Conservation (phyloP, 768 basidiomycete genomes). For the Lactarius vividus region DNA sequence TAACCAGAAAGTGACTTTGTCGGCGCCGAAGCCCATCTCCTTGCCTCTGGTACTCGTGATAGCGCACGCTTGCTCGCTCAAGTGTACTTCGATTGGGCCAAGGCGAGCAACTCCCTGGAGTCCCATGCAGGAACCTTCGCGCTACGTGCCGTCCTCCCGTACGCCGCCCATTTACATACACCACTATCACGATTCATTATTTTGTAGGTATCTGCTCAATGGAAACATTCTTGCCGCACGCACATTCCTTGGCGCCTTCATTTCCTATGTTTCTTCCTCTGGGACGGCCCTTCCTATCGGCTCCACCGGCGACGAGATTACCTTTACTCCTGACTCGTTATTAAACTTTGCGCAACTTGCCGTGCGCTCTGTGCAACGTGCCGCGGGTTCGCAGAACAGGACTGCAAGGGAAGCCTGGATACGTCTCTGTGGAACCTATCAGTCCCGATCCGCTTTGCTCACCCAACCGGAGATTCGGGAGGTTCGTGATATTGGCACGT, state of each 20-base stretch:
- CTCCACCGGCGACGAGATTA: constrained; percentile 53
- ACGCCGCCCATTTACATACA: constrained; percentile 34
- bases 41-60: constrained; percentile 85
- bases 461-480: constrained; percentile 55
- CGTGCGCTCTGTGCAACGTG: constrained; percentile 83
- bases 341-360: constrained; percentile 92
- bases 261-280: constrained; percentile 55
- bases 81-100: constrained; percentile 81
- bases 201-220: constrained; percentile 71
- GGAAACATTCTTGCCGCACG: constrained; percentile 90
- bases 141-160: constrained; percentile 84
- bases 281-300: constrained; percentile 38
- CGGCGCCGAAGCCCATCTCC: constrained; percentile 74
- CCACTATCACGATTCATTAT: constrained; percentile 10
- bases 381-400: constrained; percentile 75
- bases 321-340: constrained; percentile 68
- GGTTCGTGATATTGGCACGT: constrained; percentile 11
- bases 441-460: constrained; percentile 63
- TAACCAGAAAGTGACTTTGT: constrained; percentile 69
- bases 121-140: constrained; percentile 65
- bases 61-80: constrained; percentile 84
- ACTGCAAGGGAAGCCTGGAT: constrained; percentile 81
- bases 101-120: constrained; percentile 37
- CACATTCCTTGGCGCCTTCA: constrained; percentile 86
- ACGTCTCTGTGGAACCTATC: constrained; percentile 79